Evolutionary conservation across 2,329 filamentous ascomycete genomes (phyloP), one percentile per base, ranked within the genome.

Genomic region (Coniella lustricola): DNA sequence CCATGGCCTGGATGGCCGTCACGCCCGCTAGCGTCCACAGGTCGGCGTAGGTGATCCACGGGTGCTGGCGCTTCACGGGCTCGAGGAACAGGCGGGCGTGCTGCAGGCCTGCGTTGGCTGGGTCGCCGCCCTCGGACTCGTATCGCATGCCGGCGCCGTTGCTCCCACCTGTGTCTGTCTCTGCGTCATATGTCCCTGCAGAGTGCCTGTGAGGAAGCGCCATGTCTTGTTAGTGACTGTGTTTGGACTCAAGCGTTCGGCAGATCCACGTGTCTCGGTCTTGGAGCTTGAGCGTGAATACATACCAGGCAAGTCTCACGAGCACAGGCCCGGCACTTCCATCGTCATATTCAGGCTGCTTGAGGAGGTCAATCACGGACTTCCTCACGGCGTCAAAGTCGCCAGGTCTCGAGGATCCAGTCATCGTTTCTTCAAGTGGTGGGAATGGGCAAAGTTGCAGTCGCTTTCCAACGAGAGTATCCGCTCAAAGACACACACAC

Each of bases 91-190:
- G 73, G 14, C 79, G 77, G 18, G 78, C 80, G 60, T 82, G 72
- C 56, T 83, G 76, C 9, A 84, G 72, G 16, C 81, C 81, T 3
- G 79, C 79, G 63, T 84, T 84, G 48, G 80, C 77, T 4, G 79
- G 79, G 59, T 84, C 79, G 52, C 77, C 79, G 50, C 78, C 79
- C 65, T 83, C 80, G 20, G 70, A 65, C 65, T 82, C 79, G 60
- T 82, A 84, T 31, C 80, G 72, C 80, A 84, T 84, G 16, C 79
- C 79, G 0, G 81, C 80, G 51, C 81, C 81, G 60, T 84, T 84
- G 21, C 73, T 77, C 33, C 80, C 80, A 32, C 81, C 81, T 0
- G 79, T 84, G 58, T 80, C 74, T 47, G 76, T 76, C 47, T 70
- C 68, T 25, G 65, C 64, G 58, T 79, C 75, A 62, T 83, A 84